Evolutionary conservation across 345 rosid genomes (phyloP), one percentile per base, ranked within the genome.

Genomic region (Pugionium dolabratum): DNA sequence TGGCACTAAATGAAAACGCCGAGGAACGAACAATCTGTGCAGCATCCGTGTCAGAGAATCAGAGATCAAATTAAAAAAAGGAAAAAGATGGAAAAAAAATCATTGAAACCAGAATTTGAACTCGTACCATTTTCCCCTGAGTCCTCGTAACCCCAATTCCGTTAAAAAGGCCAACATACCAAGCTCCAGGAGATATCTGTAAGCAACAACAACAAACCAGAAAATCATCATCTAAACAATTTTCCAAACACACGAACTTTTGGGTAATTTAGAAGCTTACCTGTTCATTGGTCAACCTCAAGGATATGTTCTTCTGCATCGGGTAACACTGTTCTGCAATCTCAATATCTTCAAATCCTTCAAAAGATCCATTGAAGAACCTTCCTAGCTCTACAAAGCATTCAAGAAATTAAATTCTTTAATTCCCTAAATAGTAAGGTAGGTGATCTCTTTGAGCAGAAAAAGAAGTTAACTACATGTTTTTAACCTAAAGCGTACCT

Each of bases 111-210:
- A 40, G 52, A 39, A 6, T 3, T 9, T 9, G 0, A 33, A 44
- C 10, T 1, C n/a, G 50, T 83, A 93, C 98, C 98, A 93, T 93
- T 79, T 90, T 90, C 51, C 87, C 88, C 51, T 88, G 97, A 39
- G 98, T 79, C 75, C 91, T 88, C 35, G 82, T 76, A 73, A 84
- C 81, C 49, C 98, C 98, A 72, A 88, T 70, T 40, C 98, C 98
- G 29, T 93, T 93, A 69, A 93, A 93, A 75, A 90, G 87, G 65
- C 97, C 97, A 55, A 90, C 76, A 71, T 88, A 93, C 89, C 89
- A 88, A 67, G 81, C 87, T 72, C 98, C 94, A 5, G 96, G 81
- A 63, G 90, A 77, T 78, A 90, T 83, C 97, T 93, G 83, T n/a
- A 54, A 70, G 71, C 27, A 78, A 63, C 7, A 74, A 10, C 44